Base-by-base conservation (phyloP, 441 rosid genomes). In the Populus tomentosa region DNA sequence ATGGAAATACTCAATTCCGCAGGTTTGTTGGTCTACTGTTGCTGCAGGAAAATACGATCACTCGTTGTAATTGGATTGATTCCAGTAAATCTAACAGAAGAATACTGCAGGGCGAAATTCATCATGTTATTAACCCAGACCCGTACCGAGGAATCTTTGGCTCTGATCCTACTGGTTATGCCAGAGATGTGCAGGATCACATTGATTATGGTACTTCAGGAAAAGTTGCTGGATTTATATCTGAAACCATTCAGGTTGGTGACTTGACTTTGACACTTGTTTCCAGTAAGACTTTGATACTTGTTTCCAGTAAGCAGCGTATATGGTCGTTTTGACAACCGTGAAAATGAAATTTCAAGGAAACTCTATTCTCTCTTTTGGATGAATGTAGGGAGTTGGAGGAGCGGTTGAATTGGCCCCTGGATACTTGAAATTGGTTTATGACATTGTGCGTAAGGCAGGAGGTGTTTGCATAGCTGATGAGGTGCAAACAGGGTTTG, bases 331-430 rank as follows among this genome's bases (percentile, higher is more conserved):
- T 61, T 53, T 65, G 28, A 33, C 63, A 46, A 53, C 70, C 46
- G 40, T 64, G 30, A 64, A 23, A 6, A 36, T 24, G 63, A 30
- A 30, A 76, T 63, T 59, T 46, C 61, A 11, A 36, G 70, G 24
- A 18, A 50, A 5, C 11, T 67, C 38, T 14, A 16, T 75, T 21
- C 38, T 66, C 23, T 59, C 23, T 70, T 38, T 71, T 77, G 73
- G 74, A 36, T 4, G 33, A 77, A 77, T 65, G 71, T 65, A 92
- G 98, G 98, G 98, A 66, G 97, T 87, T 8, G 99, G 99, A 74
- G 99, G 99, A 77, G 87, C 96, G 75, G 97, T 94, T 74, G 99
- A 96, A 84, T 82, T 94, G 40, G 98, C 98, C 82, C 97, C 98
- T 23, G 97, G 98, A 56, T 96, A 94, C 85, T 79, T 94, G 77